Conservation (phyloP, 495 filamentous ascomycete species). For the Polyplosphaeria fusca region DNA sequence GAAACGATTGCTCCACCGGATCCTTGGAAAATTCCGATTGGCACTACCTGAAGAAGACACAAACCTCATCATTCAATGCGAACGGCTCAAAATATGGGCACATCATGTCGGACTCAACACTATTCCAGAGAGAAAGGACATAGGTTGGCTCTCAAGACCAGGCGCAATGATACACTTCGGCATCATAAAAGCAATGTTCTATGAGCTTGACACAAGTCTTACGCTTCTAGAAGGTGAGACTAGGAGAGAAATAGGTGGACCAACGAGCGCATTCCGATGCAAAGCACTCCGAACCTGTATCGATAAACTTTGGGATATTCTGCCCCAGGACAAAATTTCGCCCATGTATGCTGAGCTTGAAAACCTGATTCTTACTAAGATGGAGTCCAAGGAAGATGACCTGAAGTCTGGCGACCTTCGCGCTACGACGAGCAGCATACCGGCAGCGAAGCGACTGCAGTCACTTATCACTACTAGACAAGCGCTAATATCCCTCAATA, state of each 20-base stretch:
- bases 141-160: background rate
- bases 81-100: background rate
- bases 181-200: background rate
- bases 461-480: background rate
- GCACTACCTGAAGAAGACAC: too few relatives aligned
- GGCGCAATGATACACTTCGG: background rate
- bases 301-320: background rate
- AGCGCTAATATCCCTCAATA: background rate
- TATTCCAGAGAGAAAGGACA: background rate
- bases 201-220: background rate
- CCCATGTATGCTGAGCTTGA: background rate
- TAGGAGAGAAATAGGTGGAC: background rate
- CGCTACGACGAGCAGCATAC: too few relatives aligned
- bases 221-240: background rate
- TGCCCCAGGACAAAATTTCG: background rate
- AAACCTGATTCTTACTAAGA: background rate
- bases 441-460: too few relatives aligned
- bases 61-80: too few relatives aligned
- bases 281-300: background rate
- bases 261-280: background rate
- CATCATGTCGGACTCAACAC: background rate
- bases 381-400: too few relatives aligned
- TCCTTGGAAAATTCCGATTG: too few relatives aligned
- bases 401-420: too few relatives aligned
- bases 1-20: too few relatives aligned